Conservation (phyloP, 805 yeast species). For the Barnettozyma wickerhamii region DNA sequence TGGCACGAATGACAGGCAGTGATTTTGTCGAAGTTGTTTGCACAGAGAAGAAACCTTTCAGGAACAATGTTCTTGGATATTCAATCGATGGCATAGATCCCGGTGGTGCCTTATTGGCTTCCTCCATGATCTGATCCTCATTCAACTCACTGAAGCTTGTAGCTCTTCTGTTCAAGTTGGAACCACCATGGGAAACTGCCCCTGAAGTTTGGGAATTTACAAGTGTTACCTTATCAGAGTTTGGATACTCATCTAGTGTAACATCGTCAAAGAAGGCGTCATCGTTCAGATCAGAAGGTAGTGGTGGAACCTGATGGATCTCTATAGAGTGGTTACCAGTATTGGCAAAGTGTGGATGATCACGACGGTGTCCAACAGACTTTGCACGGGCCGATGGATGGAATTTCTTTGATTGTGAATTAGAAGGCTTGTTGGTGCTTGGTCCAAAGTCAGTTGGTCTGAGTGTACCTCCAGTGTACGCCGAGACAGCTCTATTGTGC, state of each 20-base stretch:
- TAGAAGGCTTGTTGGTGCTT: slow-evolving; percentile 7
- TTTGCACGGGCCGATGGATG: slow-evolving; percentile 90
- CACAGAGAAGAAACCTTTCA: slow-evolving; percentile 91
- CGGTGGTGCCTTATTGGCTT: slow-evolving; percentile 55
- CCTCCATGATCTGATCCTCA: slow-evolving; percentile 44
- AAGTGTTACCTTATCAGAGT: slow-evolving; percentile 16
- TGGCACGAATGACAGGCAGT: slow-evolving; percentile 80
- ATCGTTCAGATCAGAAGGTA: slow-evolving; percentile 33
- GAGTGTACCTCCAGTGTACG: slow-evolving; percentile 16
- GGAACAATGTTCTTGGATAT: slow-evolving; percentile 82
- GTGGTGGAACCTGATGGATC: slow-evolving; percentile 23
- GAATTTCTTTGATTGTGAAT: slow-evolving; percentile 26
- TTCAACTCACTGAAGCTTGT: slow-evolving; percentile 28
- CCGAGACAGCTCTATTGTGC: slow-evolving; percentile 28
- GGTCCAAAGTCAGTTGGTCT: slow-evolving; percentile 2
- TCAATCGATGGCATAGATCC: slow-evolving; percentile 93
- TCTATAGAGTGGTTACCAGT: slow-evolving; percentile 3
- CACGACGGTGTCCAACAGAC: slow-evolving; percentile 79
- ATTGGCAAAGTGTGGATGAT: slow-evolving; percentile 20
- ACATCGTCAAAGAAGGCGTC: slow-evolving; percentile 50
- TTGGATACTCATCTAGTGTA: slow-evolving; percentile 50
- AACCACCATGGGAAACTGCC: neutral
- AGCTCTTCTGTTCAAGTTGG: slow-evolving; percentile 4
- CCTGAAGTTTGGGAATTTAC: slow-evolving; percentile 18
- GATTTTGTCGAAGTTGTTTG: slow-evolving; percentile 95